phyloP scores from a whole-genome alignment of 345 rosid species.

The Carallia brachiata region DNA sequence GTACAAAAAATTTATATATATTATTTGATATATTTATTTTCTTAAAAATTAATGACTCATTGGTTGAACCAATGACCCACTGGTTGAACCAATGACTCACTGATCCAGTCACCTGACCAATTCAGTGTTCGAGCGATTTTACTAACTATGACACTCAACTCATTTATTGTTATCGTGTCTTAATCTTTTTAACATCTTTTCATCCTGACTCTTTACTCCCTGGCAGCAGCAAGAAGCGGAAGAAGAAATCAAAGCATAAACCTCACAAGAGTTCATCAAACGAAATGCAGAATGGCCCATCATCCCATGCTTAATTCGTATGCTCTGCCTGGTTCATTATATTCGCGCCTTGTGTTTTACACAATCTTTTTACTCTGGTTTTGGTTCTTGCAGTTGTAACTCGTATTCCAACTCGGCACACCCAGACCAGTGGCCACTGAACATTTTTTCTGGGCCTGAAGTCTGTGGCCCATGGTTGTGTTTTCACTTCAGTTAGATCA shows the following conservation, averaged over 20 bases:
- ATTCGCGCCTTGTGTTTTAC: too few species aligned
- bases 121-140: too few species aligned
- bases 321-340: neutral
- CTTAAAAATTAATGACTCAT: too few species aligned
- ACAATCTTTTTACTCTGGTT: too few species aligned
- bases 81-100: too few species aligned
- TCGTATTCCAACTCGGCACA: neutral
- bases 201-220: slow-evolving; percentile 13
- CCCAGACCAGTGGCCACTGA: neutral
- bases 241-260: slow-evolving; percentile 88
- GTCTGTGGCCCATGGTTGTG: neutral
- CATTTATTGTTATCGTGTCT: neutral
- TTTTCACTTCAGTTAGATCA: neutral
- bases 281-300: slow-evolving; percentile 38
- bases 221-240: slow-evolving; percentile 70
- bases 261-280: slow-evolving; percentile 50
- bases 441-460: neutral
- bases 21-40: too few species aligned
- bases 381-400: neutral
- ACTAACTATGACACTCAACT: too few species aligned
- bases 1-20: too few species aligned
- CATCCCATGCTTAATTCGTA: slow-evolving; percentile 20
- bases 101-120: too few species aligned
- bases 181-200: neutral
- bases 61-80: too few species aligned